Percentiles rank a stretch among this genome's conserved stretches.
phyloP scores from a whole-genome alignment of 768 basidiomycete genomes.

The Holtermanniella nyarrowii region DNA sequence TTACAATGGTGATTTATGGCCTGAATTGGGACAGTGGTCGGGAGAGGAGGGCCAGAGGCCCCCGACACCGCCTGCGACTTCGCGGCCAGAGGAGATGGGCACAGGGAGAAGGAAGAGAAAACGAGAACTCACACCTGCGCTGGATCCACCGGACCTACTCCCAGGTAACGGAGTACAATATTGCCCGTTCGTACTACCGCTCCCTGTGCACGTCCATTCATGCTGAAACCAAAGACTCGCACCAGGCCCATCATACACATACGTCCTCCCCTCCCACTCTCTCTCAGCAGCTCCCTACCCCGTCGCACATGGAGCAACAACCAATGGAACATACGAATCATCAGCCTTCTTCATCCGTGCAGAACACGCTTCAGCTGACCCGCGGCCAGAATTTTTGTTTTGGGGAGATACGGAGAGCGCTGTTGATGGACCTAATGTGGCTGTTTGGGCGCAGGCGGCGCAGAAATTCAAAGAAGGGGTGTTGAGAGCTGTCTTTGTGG shows the following conservation, averaged over 20 bases:
- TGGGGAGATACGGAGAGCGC: conserved; percentile 84
- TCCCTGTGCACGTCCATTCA: not conserved
- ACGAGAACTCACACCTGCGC: too few species aligned
- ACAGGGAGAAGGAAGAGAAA: not conserved
- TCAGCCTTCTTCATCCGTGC: conserved; percentile 72
- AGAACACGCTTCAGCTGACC: conserved; percentile 45
- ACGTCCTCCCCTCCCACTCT: conserved; percentile 10
- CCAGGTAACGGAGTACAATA: conserved; percentile 5
- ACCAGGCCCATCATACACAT: not conserved
- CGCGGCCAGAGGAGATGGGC: not conserved
- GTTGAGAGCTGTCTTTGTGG: conserved; percentile 71
- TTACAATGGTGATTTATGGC: conserved; percentile 36
- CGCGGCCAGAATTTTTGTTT: conserved; percentile 63
- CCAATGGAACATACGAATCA: conserved; percentile 54
- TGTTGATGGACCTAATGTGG: conserved; percentile 44
- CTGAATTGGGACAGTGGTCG: conserved; percentile 34
- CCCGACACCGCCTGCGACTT: not conserved
- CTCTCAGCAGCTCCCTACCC: conserved; percentile 53
- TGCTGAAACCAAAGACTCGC: not conserved
- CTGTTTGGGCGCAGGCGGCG: conserved; percentile 76
- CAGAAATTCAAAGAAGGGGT: conserved; percentile 53
- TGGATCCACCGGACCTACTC: not conserved
- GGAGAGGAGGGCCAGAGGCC: not conserved
- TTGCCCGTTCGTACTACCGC: conserved; percentile 9
- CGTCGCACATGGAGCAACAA: conserved; percentile 57